Evolutionary conservation across 1,284 basidiomycete species (phyloP).

Genomic region (Ganoderma boninense): DNA sequence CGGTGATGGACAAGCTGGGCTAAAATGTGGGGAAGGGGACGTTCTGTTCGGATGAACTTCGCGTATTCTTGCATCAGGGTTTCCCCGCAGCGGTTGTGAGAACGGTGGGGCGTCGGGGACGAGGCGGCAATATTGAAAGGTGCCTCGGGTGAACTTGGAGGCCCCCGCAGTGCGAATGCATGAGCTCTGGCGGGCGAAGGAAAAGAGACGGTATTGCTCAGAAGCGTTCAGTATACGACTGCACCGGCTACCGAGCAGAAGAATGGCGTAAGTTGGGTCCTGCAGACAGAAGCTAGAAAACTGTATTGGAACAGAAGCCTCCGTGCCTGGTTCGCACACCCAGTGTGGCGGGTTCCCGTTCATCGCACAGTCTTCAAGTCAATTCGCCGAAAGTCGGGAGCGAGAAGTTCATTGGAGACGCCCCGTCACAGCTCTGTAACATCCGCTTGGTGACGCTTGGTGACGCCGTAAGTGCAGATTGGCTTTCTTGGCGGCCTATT

Average conservation of each 20-base stretch:
- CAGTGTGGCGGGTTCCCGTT: not conserved
- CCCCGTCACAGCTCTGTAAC: not conserved
- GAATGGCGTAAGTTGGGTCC: slow-evolving; percentile 7
- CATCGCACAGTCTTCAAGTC: slow-evolving; percentile 1
- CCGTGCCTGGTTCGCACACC: slow-evolving; percentile 4
- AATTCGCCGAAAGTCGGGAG: slow-evolving; percentile 7
- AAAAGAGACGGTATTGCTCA: slow-evolving; percentile 6
- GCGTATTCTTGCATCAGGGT: slow-evolving; percentile 4
- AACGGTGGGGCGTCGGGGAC: not conserved
- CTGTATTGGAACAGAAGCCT: not conserved
- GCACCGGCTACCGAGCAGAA: slow-evolving; percentile 4
- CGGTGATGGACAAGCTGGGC: not conserved
- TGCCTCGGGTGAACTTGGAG: not conserved
- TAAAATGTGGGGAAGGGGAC: slow-evolving; percentile 5
- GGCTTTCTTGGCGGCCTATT: not conserved
- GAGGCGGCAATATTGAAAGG: too few species aligned
- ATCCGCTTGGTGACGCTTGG: not conserved
- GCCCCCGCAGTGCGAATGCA: not conserved
- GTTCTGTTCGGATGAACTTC: slow-evolving; percentile 20
- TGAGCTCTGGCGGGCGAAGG: not conserved
- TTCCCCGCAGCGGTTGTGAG: slow-evolving; percentile 9
- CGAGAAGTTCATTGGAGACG: not conserved
- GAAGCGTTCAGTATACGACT: slow-evolving; percentile 7
- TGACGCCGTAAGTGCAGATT: not conserved
- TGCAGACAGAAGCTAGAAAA: slow-evolving; percentile 3